Evolutionary conservation across 2,329 filamentous ascomycete species (phyloP), one percentile per base, ranked within the genome.

Genomic region (Botrytis pseudocinerea): DNA sequence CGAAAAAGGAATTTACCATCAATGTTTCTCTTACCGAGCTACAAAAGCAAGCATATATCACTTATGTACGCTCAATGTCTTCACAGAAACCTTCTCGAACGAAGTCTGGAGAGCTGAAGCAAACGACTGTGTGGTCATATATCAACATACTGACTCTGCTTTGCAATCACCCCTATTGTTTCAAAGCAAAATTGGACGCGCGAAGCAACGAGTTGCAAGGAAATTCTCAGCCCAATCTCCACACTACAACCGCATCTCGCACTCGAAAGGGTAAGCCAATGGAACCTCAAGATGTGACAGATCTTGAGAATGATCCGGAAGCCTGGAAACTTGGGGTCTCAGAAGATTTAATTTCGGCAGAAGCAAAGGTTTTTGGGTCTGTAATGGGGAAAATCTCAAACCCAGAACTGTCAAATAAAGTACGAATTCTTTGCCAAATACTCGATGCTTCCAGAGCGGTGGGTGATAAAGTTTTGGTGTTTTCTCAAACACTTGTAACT

Each of bases 1-100:
- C 85, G 0, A 98, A 97, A 80, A 88, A 87, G 12, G 95, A 98
- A 79, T 97, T 95, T 79, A 88, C 97, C 44, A 87, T 98, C 70
- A 92, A 87, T 4, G 84, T 97, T 9, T 88, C 91, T 10, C 83
- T 96, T 18, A 93, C 92, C 0, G 78, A 83, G 0, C 65, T 92
- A 1, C 95, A 98, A 81, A 82, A 81, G 61, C 78, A 83, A 2
- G 85, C 90, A 0, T 97, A 97, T 80, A 76, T 76, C 64, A 79
- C 83, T 22, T 90, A 86, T 76, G 83, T 89, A 7, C 74, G 80
- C 35, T 82, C 81, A 59, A 80, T 87, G 76, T 69, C 75, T 35
- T 69, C 25, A 65, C 62, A 32, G 75, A 75, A 25, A 69, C 76
- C 66, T 62, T 38, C 70, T 4, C 76, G 75, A 8, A 80, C 80